phyloP scores from a whole-genome alignment of 352 stramenopile species.

The Globisporangium emineosum region DNA sequence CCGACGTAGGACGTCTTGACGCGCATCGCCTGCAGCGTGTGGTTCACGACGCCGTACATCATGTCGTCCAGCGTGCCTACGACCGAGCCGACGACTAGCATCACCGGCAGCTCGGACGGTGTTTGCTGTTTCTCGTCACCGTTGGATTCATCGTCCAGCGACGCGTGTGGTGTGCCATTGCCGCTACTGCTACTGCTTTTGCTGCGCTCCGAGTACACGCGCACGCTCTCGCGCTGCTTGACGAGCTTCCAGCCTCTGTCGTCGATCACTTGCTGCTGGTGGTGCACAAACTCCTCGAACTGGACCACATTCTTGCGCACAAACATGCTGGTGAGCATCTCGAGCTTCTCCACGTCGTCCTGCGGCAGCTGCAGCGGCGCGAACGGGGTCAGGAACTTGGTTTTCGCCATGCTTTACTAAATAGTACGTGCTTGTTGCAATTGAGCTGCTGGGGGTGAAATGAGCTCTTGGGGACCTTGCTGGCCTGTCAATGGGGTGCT shows the following conservation, averaged over 20 bases:
- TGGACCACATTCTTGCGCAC: constrained; percentile 23
- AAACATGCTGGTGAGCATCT: constrained; percentile 25
- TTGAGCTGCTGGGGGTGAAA: background rate
- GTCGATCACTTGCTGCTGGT: constrained; percentile 26
- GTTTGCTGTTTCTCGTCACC: background rate
- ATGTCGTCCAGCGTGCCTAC: constrained; percentile 22
- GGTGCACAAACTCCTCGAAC: constrained; percentile 27
- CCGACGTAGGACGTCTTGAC: constrained; percentile 23
- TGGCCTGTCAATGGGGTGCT: background rate
- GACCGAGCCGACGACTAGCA: constrained; percentile 16
- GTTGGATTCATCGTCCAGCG: background rate
- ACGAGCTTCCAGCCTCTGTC: constrained; percentile 26
- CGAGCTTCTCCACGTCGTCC: constrained; percentile 24
- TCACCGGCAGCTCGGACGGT: constrained; percentile 2
- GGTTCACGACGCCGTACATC: constrained; percentile 27
- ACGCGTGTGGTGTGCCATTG: constrained; percentile 14
- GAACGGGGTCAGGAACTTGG: constrained; percentile 26
- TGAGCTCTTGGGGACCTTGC: background rate
- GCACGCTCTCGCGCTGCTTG: constrained; percentile 35
- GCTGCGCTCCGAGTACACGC: constrained; percentile 33
- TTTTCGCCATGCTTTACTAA: background rate
- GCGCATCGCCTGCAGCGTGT: constrained; percentile 18
- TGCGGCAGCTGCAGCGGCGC: constrained; percentile 25
- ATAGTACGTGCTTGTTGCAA: background rate
- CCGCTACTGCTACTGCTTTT: constrained; percentile 27